Percentiles rank a stretch among this genome's conserved stretches.
Evolutionary conservation across 495 filamentous ascomycete species (phyloP).

Genomic region (Penicillium desertorum): DNA sequence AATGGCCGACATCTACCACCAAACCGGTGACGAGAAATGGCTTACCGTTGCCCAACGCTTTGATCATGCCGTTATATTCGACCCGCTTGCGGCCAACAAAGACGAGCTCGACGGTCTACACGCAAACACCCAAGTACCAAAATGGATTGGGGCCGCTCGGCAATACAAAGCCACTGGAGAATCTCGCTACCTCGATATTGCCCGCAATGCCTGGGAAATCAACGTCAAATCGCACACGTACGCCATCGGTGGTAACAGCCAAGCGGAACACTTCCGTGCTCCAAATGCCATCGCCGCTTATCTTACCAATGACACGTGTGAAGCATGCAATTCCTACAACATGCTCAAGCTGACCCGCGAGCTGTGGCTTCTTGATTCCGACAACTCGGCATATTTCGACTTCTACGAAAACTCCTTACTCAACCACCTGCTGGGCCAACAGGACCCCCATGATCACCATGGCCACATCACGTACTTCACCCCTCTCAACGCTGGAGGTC

Average conservation of each 20-base stretch:
- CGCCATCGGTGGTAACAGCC: constrained; percentile 7
- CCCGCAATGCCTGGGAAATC: constrained; percentile 3
- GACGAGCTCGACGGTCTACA: constrained; percentile 4
- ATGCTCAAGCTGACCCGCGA: constrained; percentile 8
- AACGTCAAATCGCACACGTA: constrained; percentile 1
- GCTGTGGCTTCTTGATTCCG: constrained; percentile 6
- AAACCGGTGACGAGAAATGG: background rate
- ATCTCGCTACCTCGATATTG: constrained; percentile 1
- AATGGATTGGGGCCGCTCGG: constrained; percentile 5
- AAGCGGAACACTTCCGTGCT: constrained; percentile 4
- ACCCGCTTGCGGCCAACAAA: background rate
- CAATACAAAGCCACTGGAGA: constrained; percentile 1
- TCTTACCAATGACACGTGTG: constrained; percentile 1
- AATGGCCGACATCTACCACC: background rate
- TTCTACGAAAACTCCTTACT: constrained; percentile 4
- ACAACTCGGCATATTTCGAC: constrained; percentile 1
- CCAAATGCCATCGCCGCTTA: constrained; percentile 5
- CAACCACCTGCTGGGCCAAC: constrained; percentile 5
- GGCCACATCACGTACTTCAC: constrained; percentile 3
- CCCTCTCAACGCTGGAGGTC: constrained; percentile 1
- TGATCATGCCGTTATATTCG: constrained; percentile 2
- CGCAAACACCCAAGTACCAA: constrained; percentile 4
- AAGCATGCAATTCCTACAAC: constrained; percentile 7
- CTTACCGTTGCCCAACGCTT: constrained; percentile 5
- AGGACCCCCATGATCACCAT: background rate